These are phyloP conservation scores for Cicer judaicum DNA, from an alignment of 306 rosid species.

Conservation along the genomic window DNA sequence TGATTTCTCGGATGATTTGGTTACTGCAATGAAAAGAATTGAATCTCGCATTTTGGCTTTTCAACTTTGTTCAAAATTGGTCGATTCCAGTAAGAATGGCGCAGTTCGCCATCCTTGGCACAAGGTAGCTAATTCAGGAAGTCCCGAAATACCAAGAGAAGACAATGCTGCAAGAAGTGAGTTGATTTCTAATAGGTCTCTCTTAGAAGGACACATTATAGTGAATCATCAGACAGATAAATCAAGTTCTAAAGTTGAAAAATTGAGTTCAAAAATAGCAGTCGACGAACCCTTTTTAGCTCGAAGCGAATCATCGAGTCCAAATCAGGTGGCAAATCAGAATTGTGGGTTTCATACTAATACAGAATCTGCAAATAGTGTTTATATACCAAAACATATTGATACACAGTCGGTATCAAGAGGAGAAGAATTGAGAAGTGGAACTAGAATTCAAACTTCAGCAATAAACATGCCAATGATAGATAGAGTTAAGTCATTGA, in stretches of 20 bases:
- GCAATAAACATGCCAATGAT: constrained; percentile 25
- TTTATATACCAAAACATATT: constrained; percentile 4
- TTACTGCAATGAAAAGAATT: constrained; percentile 57
- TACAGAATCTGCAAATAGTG: constrained; percentile 28
- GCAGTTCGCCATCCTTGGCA: constrained; percentile 32
- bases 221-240: constrained; percentile 36
- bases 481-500: constrained; percentile 46
- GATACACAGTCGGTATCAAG: constrained; percentile 1
- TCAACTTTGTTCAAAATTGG: constrained; percentile 51
- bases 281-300: constrained; percentile 23
- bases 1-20: constrained; percentile 55
- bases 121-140: constrained; percentile 17
- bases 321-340: constrained; percentile 37
- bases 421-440: constrained; percentile 37
- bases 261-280: constrained; percentile 31
- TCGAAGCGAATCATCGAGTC: constrained; percentile 35
- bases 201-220: constrained; percentile 35
- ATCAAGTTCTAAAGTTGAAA: constrained; percentile 33
- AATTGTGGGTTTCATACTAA: background rate
- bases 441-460: constrained; percentile 23
- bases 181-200: constrained; percentile 17
- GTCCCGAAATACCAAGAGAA: constrained; percentile 4
- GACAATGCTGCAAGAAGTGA: constrained; percentile 23
- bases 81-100: constrained; percentile 24
- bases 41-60: constrained; percentile 67